phyloP scores from a whole-genome alignment of 257 asterid genomes.

The Oldenlandia corymbosa region DNA sequence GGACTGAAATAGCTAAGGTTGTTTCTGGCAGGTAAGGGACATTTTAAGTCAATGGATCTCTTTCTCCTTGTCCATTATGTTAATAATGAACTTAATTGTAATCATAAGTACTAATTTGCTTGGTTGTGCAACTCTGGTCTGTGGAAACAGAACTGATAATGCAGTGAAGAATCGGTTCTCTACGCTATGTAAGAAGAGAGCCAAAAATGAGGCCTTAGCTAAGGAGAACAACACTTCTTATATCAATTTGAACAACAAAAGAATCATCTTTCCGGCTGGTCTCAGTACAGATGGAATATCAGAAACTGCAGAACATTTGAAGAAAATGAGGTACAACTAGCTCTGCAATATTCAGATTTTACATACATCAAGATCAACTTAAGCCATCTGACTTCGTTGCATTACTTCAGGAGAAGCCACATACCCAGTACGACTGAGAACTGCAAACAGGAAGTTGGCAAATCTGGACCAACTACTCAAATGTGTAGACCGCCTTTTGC shows the following conservation, averaged over 20 bases:
- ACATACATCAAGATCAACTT: conserved; percentile 6
- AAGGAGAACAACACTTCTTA: conserved; percentile 66
- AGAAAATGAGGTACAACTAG: conserved; percentile 61
- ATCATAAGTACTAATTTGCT: neutral
- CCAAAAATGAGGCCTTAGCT: conserved; percentile 75
- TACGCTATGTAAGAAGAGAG: conserved; percentile 94
- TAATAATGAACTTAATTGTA: neutral
- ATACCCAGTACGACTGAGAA: conserved; percentile 31
- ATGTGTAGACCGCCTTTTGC: conserved; percentile 66
- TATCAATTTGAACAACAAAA: conserved; percentile 75
- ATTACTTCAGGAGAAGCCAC: conserved; percentile 39
- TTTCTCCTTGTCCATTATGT: neutral
- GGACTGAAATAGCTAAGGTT: conserved; percentile 99
- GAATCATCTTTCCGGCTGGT: conserved; percentile 61
- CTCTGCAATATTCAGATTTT: conserved; percentile 11
- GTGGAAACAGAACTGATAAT: conserved; percentile 71
- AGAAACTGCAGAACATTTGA: conserved; percentile 47
- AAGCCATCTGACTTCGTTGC: conserved; percentile 14
- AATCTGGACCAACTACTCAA: conserved; percentile 38
- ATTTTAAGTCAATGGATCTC: neutral
- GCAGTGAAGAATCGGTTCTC: conserved; percentile 99
- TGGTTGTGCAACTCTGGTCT: neutral
- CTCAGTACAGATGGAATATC: conserved; percentile 36
- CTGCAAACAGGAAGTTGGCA: conserved; percentile 33
- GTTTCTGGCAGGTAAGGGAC: conserved; percentile 92